These are phyloP conservation scores for Pleoardoris graminearum DNA, from an alignment of 2,329 filamentous ascomycete genomes.

Conservation along the genomic window DNA sequence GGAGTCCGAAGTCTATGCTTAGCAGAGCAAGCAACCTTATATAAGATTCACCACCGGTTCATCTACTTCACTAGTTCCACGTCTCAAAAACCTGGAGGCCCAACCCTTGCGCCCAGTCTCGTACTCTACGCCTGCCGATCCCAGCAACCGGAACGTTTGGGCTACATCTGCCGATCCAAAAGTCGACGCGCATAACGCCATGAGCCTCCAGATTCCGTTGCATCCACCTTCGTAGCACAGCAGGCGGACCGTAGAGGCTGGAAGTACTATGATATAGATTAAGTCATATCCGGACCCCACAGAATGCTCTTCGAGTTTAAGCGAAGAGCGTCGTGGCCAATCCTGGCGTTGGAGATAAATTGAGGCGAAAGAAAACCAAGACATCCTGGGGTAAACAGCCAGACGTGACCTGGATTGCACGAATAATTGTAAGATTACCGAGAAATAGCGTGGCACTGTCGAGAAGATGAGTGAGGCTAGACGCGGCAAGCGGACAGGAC, in stretches of 20 bases:
- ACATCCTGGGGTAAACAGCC: slow-evolving; percentile 2
- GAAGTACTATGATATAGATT: slow-evolving; percentile 27
- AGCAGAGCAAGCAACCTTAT: neutral
- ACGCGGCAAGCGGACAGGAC: slow-evolving; percentile 1
- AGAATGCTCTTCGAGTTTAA: slow-evolving; percentile 25
- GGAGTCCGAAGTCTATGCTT: neutral
- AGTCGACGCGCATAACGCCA: slow-evolving; percentile 10
- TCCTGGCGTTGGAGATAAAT: slow-evolving; percentile 20
- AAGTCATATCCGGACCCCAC: slow-evolving; percentile 30
- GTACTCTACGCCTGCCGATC: slow-evolving; percentile 1
- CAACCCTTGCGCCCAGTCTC: neutral
- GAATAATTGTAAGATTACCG: slow-evolving; percentile 3
- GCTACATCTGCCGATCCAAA: slow-evolving; percentile 23
- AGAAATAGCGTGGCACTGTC: neutral
- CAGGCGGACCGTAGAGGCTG: slow-evolving; percentile 13
- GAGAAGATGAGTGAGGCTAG: neutral
- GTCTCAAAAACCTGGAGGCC: neutral
- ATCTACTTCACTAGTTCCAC: neutral
- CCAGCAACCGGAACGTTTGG: slow-evolving; percentile 16
- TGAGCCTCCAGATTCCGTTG: slow-evolving; percentile 8
- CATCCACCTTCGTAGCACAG: slow-evolving; percentile 19
- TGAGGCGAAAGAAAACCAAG: neutral
- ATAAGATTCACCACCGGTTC: neutral
- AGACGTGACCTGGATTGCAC: slow-evolving; percentile 5
- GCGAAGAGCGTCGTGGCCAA: slow-evolving; percentile 26